Percentiles rank a stretch among this genome's conserved stretches.
phyloP scores from a whole-genome alignment of 2,329 filamentous ascomycete genomes.

The Pseudogymnoascus sp. region DNA sequence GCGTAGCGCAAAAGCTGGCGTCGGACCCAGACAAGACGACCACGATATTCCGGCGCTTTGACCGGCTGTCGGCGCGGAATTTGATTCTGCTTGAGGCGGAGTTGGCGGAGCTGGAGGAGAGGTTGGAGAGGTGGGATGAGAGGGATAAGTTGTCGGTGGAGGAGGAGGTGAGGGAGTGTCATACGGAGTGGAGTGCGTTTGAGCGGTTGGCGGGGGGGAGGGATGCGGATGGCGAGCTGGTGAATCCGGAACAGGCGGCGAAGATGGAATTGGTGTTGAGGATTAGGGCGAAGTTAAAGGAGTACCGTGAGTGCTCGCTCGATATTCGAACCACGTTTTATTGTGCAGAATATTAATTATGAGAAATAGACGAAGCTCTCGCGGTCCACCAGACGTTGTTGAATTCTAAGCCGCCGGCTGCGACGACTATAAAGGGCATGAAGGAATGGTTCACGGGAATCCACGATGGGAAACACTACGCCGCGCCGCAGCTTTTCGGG shows the following conservation, averaged over 20 bases:
- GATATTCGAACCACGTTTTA: not conserved
- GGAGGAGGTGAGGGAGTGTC: constrained; percentile 13
- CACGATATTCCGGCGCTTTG: constrained; percentile 11
- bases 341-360: not conserved
- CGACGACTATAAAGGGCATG: constrained; percentile 18
- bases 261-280: constrained; percentile 16
- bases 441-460: constrained; percentile 19
- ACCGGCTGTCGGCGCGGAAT: constrained; percentile 12
- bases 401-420: constrained; percentile 12
- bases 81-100: constrained; percentile 10
- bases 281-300: constrained; percentile 15
- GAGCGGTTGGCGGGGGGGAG: constrained; percentile 6
- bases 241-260: not conserved
- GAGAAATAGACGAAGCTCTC: constrained; percentile 15
- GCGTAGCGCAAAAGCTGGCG: not conserved
- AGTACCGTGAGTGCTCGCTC: constrained; percentile 16
- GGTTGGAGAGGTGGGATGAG: constrained; percentile 14
- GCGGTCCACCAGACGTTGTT: constrained; percentile 16
- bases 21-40: constrained; percentile 6
- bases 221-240: not conserved
- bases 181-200: constrained; percentile 16
- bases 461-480: not conserved
- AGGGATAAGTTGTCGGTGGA: constrained; percentile 11
- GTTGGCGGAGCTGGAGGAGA: constrained; percentile 10
- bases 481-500: constrained; percentile 20